Conservation (phyloP, 208 protist genomes). For the Crithidia expoeki region DNA sequence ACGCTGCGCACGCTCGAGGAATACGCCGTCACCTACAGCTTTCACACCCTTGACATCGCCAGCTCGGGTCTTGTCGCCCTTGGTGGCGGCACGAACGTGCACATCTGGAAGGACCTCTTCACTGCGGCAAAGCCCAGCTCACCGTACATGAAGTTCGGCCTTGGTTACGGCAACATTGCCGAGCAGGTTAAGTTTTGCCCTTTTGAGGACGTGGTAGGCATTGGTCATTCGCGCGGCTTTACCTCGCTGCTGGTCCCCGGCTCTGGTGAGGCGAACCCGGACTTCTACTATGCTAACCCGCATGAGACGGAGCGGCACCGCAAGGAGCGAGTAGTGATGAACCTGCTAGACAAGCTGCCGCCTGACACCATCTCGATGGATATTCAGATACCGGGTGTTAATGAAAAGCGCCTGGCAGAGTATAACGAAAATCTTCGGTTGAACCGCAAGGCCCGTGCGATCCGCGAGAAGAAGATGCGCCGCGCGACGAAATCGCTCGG, state of each 20-base stretch:
- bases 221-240: constrained; percentile 91
- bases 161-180: constrained; percentile 89
- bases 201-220: constrained; percentile 91
- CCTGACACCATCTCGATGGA: constrained; percentile 93
- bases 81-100: constrained; percentile 78
- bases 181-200: constrained; percentile 83
- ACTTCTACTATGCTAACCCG: constrained; percentile 94
- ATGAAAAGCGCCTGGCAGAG: constrained; percentile 75
- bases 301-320: constrained; percentile 92
- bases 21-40: constrained; percentile 84
- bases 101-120: constrained; percentile 91
- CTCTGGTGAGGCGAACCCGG: constrained; percentile 90
- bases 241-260: constrained; percentile 89
- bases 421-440: constrained; percentile 87
- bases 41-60: constrained; percentile 86
- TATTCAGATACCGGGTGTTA: constrained; percentile 83
- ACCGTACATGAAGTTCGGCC: constrained; percentile 86
- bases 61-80: constrained; percentile 86
- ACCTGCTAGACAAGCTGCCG: constrained; percentile 93
- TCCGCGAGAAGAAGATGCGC: constrained; percentile 87
- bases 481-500: constrained; percentile 62
- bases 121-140: constrained; percentile 67
- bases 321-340: constrained; percentile 86
- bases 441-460: constrained; percentile 78
- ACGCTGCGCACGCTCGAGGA: constrained; percentile 93